A percentile compares a stretch with the other conserved stretches of the same genome.
phyloP scores from a whole-genome alignment of 2,329 filamentous ascomycete genomes.

The Fusarium chlamydosporum region DNA sequence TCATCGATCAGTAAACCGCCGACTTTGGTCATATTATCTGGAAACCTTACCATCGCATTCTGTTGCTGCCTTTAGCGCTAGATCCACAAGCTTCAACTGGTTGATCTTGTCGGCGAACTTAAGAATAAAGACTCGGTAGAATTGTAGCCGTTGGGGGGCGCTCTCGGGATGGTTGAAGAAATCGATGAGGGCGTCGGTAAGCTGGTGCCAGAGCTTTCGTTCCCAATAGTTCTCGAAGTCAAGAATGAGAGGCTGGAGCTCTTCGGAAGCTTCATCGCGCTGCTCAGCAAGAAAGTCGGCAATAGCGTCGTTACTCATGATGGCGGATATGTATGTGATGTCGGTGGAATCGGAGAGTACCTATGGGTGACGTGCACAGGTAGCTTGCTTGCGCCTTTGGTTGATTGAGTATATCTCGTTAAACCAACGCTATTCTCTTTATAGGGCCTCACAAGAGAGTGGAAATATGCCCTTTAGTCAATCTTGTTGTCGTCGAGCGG shows the following conservation, averaged over 20 bases:
- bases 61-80: constrained; percentile 88
- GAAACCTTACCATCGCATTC: constrained; percentile 80
- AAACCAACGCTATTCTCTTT: background rate
- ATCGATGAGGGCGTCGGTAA: constrained; percentile 87
- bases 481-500: constrained; percentile 7
- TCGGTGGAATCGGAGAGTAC: constrained; percentile 27
- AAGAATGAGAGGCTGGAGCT: constrained; percentile 89
- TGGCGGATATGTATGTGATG: constrained; percentile 37
- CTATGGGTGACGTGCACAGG: constrained; percentile 44
- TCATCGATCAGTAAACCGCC: constrained; percentile 27
- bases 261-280: constrained; percentile 87
- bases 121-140: constrained; percentile 95
- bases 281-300: constrained; percentile 92
- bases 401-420: constrained; percentile 18
- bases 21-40: constrained; percentile 19
- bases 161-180: constrained; percentile 90
- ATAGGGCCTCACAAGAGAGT: background rate
- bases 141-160: constrained; percentile 83
- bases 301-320: constrained; percentile 89
- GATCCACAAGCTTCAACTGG: constrained; percentile 93
- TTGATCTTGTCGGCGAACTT: constrained; percentile 99
- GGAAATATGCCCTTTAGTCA: background rate
- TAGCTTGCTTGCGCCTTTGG: constrained; percentile 45
- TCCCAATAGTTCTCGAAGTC: constrained; percentile 98
- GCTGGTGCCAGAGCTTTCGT: constrained; percentile 98